Evolutionary conservation across 1,139 yeast species (phyloP).

Genomic region (Candida labiduridarum): DNA sequence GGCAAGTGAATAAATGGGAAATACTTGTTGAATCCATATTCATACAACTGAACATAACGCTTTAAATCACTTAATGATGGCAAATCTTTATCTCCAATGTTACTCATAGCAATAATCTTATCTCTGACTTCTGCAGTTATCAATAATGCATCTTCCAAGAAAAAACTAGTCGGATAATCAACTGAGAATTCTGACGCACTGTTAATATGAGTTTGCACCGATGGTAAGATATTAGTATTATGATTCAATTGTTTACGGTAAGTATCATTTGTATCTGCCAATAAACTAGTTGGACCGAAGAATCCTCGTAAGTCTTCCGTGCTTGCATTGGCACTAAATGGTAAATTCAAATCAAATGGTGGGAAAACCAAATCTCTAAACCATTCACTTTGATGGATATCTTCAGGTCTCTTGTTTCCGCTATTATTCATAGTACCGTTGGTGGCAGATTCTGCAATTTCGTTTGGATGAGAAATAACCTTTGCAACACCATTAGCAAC

Average conservation of each 20-base stretch:
- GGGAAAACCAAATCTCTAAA: constrained; percentile 65
- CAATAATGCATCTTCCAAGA: constrained; percentile 18
- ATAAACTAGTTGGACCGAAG: constrained; percentile 12
- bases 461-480: not conserved
- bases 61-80: constrained; percentile 78
- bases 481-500: too few species aligned
- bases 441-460: constrained; percentile 1
- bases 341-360: constrained; percentile 47
- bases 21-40: constrained; percentile 73
- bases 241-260: not conserved
- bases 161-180: constrained; percentile 15
- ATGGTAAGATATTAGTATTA: not conserved
- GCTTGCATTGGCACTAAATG: constrained; percentile 15
- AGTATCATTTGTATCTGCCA: constrained; percentile 2
- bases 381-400: constrained; percentile 55
- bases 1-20: constrained; percentile 84
- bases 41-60: constrained; percentile 69
- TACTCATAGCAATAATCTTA: constrained; percentile 55
- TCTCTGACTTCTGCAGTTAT: constrained; percentile 56
- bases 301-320: constrained; percentile 16
- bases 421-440: constrained; percentile 5
- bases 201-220: constrained; percentile 4
- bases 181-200: constrained; percentile 13
- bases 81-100: constrained; percentile 54
- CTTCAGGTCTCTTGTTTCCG: constrained; percentile 3